These are phyloP conservation scores for Chloris gayana DNA, from an alignment of 176 grass and related monocot species.

Conservation along the genomic window DNA sequence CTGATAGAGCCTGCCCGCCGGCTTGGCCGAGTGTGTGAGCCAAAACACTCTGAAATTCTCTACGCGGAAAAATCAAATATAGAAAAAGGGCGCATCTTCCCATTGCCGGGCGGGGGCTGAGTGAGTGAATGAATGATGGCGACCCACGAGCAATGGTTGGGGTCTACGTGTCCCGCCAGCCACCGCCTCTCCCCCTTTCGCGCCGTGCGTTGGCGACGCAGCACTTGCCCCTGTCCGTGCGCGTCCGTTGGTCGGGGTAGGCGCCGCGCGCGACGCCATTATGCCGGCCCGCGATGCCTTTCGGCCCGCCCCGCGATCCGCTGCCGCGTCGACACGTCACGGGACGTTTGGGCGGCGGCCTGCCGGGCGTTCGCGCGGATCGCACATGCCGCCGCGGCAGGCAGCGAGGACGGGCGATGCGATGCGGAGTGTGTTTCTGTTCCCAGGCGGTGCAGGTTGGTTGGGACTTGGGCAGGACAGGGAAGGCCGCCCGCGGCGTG, in stretches of 20 bases:
- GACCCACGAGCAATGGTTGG: slow-evolving; percentile 29
- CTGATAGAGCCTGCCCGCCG: neutral
- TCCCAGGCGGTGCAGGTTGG: neutral
- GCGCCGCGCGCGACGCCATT: slow-evolving; percentile 24
- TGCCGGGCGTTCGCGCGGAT: neutral
- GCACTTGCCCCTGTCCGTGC: neutral
- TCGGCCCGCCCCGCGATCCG: neutral
- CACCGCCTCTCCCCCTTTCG: neutral
- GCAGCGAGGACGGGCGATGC: neutral
- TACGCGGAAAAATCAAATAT: neutral
- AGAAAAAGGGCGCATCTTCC: neutral
- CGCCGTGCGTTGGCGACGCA: slow-evolving; percentile 28
- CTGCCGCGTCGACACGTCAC: neutral
- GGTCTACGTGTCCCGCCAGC: slow-evolving; percentile 5
- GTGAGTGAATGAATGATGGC: slow-evolving; percentile 1
- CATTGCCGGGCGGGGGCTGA: neutral
- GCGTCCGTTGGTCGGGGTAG: slow-evolving; percentile 8
- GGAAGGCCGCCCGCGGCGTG: neutral
- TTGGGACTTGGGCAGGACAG: neutral
- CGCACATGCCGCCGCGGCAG: neutral
- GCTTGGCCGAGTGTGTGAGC: neutral
- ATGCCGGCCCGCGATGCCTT: neutral
- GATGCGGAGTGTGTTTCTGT: neutral
- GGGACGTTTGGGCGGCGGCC: neutral
- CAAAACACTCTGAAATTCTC: slow-evolving; percentile 6